Base-by-base conservation (phyloP, 306 rosid species). In the Dryas drummondii region DNA sequence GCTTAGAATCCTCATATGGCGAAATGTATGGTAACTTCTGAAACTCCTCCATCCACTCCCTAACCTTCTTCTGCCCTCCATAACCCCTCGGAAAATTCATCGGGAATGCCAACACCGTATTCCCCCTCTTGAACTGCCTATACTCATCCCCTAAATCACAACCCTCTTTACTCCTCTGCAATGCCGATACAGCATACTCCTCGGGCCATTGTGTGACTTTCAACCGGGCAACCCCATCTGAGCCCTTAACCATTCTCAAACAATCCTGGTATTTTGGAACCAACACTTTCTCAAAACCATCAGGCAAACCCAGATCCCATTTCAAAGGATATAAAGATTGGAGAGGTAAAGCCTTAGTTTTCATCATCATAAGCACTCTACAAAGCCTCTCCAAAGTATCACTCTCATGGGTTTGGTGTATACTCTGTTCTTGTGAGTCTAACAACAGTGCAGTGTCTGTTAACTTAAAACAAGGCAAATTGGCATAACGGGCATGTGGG, bases 241-340 rank as follows among this genome's bases (percentile, higher is more conserved):
- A 16, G 27, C 85, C 84, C 76, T 84, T 92, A 4, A 82, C 78
- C 26, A 90, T 79, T 17, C 74, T 81, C 55, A 94, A 90, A n/a
- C 70, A 63, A 15, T 92, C 74, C 0, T 91, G 91, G 79, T 71
- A 87, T 52, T 84, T 88, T 0, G 93, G 93, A 66, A 94, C 57
- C 52, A 94, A 79, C 49, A 81, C 74, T 62, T 86, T 90, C 81
- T 87, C 91, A 65, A 92, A 88, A 57, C 78, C 68, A 88, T 88
- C 97, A 7, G 97, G 93, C 12, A 94, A 75, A 63, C 99, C 99
- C 69, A 94, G 69, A 80, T 94, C 99, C 90, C 94, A 94, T 79
- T 83, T 86, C 80, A 94, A 79, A 6, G 96, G 82, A 49, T 80
- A 76, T 57, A 94, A 84, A 3, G 90, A 81, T 26, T 71, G 89